Evolutionary conservation across 1,284 basidiomycete species (phyloP).

Genomic region (Porogramme epimiltina): DNA sequence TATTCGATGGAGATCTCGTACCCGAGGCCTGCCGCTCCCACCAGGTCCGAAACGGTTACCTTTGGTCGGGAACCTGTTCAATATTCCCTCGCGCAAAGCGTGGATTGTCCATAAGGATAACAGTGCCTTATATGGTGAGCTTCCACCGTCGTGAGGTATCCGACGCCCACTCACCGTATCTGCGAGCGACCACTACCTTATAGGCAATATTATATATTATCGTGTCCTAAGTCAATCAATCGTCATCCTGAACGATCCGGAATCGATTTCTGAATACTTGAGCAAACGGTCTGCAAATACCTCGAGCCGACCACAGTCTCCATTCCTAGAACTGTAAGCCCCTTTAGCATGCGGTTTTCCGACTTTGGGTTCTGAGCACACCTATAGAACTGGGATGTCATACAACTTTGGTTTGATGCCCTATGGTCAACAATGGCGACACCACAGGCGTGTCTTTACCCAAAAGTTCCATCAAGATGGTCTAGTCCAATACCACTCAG

Average conservation of each 20-base stretch:
- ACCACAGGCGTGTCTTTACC: constrained; percentile 8
- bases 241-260: background rate
- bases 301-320: background rate
- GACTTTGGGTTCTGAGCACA: too few species aligned
- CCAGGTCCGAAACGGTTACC: background rate
- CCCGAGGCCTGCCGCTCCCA: background rate
- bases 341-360: background rate
- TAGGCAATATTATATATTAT: constrained; percentile 2
- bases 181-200: too few species aligned
- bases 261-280: background rate
- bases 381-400: constrained; percentile 3
- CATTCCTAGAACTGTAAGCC: background rate
- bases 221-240: background rate
- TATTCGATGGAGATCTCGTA: constrained; percentile 1
- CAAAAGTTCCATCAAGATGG: constrained; percentile 7
- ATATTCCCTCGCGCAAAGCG: background rate
- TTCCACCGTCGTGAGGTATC: too few species aligned
- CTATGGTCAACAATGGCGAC: constrained; percentile 10
- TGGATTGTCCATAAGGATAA: background rate
- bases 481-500: background rate
- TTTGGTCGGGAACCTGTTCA: background rate
- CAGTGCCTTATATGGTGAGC: too few species aligned
- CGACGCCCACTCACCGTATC: too few species aligned
- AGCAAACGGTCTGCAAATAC: constrained; percentile 1
- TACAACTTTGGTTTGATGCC: constrained; percentile 5